Percentiles rank a stretch among this genome's conserved stretches.
These are phyloP conservation scores for Candolleomyces eurysporus DNA, from an alignment of 768 basidiomycete species.

Conservation along the genomic window DNA sequence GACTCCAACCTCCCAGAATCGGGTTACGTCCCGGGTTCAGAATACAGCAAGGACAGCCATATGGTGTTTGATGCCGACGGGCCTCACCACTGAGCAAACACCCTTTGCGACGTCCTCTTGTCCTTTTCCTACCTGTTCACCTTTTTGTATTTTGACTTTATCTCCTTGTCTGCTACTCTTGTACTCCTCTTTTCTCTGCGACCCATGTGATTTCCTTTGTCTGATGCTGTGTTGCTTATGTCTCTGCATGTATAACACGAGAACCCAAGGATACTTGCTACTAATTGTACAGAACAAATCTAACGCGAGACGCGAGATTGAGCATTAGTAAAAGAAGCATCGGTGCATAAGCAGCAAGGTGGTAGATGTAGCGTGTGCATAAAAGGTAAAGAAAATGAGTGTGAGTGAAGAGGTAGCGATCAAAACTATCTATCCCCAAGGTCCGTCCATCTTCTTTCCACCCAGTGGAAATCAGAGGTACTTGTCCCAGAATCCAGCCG, in stretches of 20 bases:
- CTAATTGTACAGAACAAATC: background rate
- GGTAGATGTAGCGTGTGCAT: too few species aligned
- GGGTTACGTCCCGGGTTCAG: constrained; percentile 72
- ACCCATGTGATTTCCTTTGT: background rate
- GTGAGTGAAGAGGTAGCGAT: background rate
- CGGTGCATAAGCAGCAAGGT: background rate
- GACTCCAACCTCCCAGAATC: constrained; percentile 76
- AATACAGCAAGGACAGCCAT: constrained; percentile 42
- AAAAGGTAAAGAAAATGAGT: background rate
- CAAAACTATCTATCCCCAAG: background rate
- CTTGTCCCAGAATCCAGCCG: constrained; percentile 78
- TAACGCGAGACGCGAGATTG: background rate
- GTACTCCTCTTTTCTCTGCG: background rate
- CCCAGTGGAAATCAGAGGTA: constrained; percentile 40
- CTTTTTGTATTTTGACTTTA: too few species aligned
- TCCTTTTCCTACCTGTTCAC: background rate
- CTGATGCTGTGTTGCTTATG: background rate
- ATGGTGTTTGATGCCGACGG: constrained; percentile 81
- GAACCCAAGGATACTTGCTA: background rate
- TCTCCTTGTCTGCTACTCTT: background rate
- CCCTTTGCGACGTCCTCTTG: background rate
- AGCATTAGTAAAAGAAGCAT: background rate
- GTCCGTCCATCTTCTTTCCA: background rate
- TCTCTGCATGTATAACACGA: background rate
- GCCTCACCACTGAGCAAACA: constrained; percentile 19